Evolutionary conservation across 2,329 filamentous ascomycete species (phyloP).

Genomic region (Fusarium sp.): DNA sequence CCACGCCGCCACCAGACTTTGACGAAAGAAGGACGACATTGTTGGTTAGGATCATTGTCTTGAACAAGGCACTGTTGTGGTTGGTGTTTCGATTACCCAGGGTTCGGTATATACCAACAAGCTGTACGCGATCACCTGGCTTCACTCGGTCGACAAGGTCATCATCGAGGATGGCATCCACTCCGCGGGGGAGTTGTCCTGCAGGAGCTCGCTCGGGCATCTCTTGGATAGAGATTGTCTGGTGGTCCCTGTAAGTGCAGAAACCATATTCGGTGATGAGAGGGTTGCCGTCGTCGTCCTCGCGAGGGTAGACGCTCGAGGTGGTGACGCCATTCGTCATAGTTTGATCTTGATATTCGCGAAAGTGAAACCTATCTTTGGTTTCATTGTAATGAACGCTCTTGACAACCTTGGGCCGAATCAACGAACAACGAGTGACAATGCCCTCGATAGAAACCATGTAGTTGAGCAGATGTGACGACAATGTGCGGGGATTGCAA

Average conservation of each 20-base stretch:
- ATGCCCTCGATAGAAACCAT: conserved; percentile 99
- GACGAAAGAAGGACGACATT: conserved; percentile 95
- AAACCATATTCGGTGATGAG: conserved; percentile 96
- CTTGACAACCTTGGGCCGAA: conserved; percentile 96
- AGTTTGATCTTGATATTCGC: conserved; percentile 95
- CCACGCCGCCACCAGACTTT: conserved; percentile 94
- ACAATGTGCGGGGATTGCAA: conserved; percentile 93
- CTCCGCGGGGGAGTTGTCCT: conserved; percentile 92
- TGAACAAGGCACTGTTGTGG: conserved; percentile 92
- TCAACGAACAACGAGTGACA: conserved; percentile 94
- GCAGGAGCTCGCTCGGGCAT: conserved; percentile 98
- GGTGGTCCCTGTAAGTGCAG: conserved; percentile 95
- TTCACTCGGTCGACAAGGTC: conserved; percentile 96
- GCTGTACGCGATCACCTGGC: conserved; percentile 93
- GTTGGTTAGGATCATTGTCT: conserved; percentile 93
- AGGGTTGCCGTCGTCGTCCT: conserved; percentile 93
- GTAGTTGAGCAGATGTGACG: conserved; percentile 89
- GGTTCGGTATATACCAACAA: conserved; percentile 96
- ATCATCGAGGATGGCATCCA: conserved; percentile 97
- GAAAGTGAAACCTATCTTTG: conserved; percentile 86
- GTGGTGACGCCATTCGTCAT: conserved; percentile 94
- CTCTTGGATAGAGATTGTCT: conserved; percentile 98
- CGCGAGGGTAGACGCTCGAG: conserved; percentile 91
- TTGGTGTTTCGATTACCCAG: conserved; percentile 94
- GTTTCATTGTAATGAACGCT: conserved; percentile 96